Conservation (phyloP, 352 stramenopile genomes). For the Phytopythium litorale region DNA sequence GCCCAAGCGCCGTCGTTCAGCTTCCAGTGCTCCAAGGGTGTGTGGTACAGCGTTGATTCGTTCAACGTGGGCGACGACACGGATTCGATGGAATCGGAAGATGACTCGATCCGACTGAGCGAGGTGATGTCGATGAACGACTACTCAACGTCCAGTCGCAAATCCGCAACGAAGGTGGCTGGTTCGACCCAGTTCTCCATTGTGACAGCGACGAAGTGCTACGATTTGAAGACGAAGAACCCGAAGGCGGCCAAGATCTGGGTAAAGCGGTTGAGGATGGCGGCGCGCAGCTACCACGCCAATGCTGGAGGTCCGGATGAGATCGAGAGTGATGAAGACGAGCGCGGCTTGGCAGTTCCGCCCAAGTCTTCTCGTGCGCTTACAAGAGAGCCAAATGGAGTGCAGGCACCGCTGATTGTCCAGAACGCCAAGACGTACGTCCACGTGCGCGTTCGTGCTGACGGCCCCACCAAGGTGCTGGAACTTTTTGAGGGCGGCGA, state of each 20-base stretch:
- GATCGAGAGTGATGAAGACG: neutral
- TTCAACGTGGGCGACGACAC: slow-evolving; percentile 70
- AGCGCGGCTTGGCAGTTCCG: neutral
- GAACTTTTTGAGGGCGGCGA: slow-evolving; percentile 87
- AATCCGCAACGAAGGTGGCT: slow-evolving; percentile 17
- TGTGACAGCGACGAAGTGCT: slow-evolving; percentile 82
- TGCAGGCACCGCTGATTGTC: slow-evolving; percentile 18
- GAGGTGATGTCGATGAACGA: slow-evolving; percentile 26
- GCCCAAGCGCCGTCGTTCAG: slow-evolving; percentile 16
- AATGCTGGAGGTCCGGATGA: neutral
- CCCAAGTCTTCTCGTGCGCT: slow-evolving; percentile 4
- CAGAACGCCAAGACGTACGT: slow-evolving; percentile 87
- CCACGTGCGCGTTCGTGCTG: slow-evolving; percentile 76
- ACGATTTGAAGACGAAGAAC: slow-evolving; percentile 80
- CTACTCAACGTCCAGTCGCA: slow-evolving; percentile 11
- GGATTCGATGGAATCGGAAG: slow-evolving; percentile 66
- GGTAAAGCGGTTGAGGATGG: slow-evolving; percentile 63
- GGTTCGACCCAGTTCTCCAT: slow-evolving; percentile 85
- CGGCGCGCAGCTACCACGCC: slow-evolving; percentile 22
- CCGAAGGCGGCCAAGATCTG: slow-evolving; percentile 65
- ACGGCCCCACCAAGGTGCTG: slow-evolving; percentile 89
- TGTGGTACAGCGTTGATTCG: slow-evolving; percentile 80
- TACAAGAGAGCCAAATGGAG: neutral
- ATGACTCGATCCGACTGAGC: slow-evolving; percentile 30
- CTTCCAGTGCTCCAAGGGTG: slow-evolving; percentile 75